These are phyloP conservation scores for Dunaliella primolecta DNA, from an alignment of 139 green algal species.

Conservation along the genomic window DNA sequence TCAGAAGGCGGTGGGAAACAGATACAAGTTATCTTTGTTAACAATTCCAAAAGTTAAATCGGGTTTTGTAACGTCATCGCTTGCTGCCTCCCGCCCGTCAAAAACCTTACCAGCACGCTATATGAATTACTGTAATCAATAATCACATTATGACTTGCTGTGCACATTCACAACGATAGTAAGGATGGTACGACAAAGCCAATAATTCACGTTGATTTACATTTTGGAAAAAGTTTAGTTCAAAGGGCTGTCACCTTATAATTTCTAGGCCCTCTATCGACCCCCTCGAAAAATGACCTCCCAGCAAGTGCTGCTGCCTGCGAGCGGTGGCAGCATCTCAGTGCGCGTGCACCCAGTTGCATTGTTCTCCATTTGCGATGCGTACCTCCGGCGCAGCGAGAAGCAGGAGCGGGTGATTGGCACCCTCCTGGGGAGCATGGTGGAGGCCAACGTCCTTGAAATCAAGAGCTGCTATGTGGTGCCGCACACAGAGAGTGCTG, in stretches of 20 bases:
- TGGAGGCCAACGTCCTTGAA: constrained; percentile 70
- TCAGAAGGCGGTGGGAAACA: no score
- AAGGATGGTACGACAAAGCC: neutral
- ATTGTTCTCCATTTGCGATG: constrained; percentile 90
- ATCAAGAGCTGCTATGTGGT: constrained; percentile 94
- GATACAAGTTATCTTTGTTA: no score
- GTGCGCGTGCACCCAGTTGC: constrained; percentile 88
- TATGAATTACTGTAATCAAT: neutral
- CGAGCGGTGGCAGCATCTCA: constrained; percentile 29
- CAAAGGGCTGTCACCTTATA: neutral
- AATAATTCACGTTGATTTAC: no score
- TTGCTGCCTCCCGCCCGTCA: no score
- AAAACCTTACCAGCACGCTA: neutral
- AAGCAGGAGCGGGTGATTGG: constrained; percentile 90
- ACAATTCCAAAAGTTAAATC: no score
- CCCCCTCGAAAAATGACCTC: neutral
- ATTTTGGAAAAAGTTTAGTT: no score
- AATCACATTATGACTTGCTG: neutral
- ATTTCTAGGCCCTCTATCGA: neutral
- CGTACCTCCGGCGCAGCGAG: constrained; percentile 84
- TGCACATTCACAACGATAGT: neutral
- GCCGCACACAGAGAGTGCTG: constrained; percentile 89
- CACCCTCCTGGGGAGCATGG: constrained; percentile 83
- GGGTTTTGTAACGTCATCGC: no score
- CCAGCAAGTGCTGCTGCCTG: constrained; percentile 29